A percentile compares a stretch with the other conserved stretches of the same genome.
Evolutionary conservation across 768 basidiomycete genomes (phyloP).

Genomic region (Tephrocybe sp.): DNA sequence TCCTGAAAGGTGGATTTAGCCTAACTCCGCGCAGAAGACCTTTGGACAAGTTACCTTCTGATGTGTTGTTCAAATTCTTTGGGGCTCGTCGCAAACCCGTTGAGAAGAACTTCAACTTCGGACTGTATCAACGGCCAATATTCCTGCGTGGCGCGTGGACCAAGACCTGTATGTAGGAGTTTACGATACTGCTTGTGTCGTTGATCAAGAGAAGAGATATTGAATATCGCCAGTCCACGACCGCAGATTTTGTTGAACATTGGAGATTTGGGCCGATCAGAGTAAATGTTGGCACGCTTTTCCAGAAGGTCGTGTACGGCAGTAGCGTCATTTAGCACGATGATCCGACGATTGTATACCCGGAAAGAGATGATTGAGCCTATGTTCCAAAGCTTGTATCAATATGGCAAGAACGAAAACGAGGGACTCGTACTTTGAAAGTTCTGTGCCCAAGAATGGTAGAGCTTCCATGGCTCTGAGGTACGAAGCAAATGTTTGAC

Average conservation of each 20-base stretch:
- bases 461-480: constrained; percentile 28
- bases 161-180: constrained; percentile 37
- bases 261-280: constrained; percentile 49
- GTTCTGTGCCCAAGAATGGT: constrained; percentile 22
- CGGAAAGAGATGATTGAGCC: constrained; percentile 50
- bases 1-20: constrained; percentile 21
- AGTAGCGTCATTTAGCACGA: constrained; percentile 48
- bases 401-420: neutral
- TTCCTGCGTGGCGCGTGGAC: constrained; percentile 30
- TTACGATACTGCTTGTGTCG: constrained; percentile 42
- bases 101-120: constrained; percentile 33
- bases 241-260: constrained; percentile 45
- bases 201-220: constrained; percentile 38
- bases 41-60: constrained; percentile 30
- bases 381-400: constrained; percentile 13
- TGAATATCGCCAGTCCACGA: constrained; percentile 41
- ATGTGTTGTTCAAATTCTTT: constrained; percentile 34
- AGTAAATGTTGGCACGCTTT: constrained; percentile 51
- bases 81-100: constrained; percentile 30
- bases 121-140: constrained; percentile 37
- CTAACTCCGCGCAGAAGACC: neutral
- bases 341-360: constrained; percentile 41
- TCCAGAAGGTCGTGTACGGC: constrained; percentile 51
- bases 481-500: constrained; percentile 21
- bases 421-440: constrained; percentile 19